These are phyloP conservation scores for Fusarium scirpi DNA, from an alignment of 2,329 filamentous ascomycete genomes.

Conservation along the genomic window DNA sequence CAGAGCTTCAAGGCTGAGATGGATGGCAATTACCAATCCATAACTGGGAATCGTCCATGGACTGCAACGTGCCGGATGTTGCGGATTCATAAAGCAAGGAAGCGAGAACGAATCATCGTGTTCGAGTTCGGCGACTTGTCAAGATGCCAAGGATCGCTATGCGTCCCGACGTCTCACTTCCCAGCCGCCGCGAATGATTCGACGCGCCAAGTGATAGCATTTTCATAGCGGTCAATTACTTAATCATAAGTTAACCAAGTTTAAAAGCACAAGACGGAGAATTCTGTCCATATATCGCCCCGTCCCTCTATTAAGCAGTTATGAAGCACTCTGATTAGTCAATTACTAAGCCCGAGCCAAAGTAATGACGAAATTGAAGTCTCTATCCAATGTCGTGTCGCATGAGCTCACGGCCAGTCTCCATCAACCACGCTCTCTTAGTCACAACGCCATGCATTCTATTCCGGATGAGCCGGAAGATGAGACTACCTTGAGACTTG, in stretches of 20 bases:
- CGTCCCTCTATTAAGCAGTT: neutral
- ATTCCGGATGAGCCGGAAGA: constrained; percentile 42
- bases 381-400: constrained; percentile 36
- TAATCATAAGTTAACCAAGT: constrained; percentile 19
- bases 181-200: neutral
- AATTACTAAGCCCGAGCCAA: constrained; percentile 19
- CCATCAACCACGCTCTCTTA: constrained; percentile 36
- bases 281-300: neutral
- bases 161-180: constrained; percentile 1
- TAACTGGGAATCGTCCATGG: constrained; percentile 5
- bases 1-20: neutral
- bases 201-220: constrained; percentile 18
- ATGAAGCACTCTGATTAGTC: constrained; percentile 15
- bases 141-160: constrained; percentile 29
- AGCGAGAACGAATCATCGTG: constrained; percentile 27
- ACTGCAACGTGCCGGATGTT: constrained; percentile 31
- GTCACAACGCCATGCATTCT: constrained; percentile 37
- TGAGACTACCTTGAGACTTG: constrained; percentile 22
- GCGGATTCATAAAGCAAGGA: constrained; percentile 23
- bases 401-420: constrained; percentile 37
- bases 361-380: constrained; percentile 24
- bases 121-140: constrained; percentile 29
- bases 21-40: neutral
- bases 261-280: constrained; percentile 5
- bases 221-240: constrained; percentile 21